A percentile compares a stretch with the other conserved stretches of the same genome.
These are phyloP conservation scores for Apocynum venetum DNA, from an alignment of 257 asterid species.

Conservation along the genomic window DNA sequence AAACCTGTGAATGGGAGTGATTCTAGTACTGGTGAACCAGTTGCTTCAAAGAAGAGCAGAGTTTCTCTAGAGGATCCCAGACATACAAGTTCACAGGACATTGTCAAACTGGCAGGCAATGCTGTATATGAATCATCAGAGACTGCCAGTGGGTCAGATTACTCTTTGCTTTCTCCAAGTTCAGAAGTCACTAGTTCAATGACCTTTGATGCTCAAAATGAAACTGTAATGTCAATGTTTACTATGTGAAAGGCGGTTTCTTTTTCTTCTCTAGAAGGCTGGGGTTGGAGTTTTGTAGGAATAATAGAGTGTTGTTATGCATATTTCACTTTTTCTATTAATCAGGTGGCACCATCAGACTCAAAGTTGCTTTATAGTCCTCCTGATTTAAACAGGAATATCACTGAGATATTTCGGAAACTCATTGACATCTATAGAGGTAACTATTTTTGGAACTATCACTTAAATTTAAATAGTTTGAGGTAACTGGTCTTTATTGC, in stretches of 20 bases:
- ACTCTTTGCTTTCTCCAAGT: conserved; percentile 38
- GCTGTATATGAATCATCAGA: conserved; percentile 26
- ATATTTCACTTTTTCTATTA: conserved; percentile 1
- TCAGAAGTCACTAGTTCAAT: conserved; percentile 45
- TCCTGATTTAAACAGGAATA: conserved; percentile 82
- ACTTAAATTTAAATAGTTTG: conserved; percentile 10
- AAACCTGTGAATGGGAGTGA: conserved; percentile 23
- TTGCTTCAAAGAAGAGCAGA: conserved; percentile 45
- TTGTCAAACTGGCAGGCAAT: conserved; percentile 16
- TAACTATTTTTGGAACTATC: conserved; percentile 23
- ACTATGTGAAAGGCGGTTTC: neutral
- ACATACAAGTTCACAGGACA: conserved; percentile 26
- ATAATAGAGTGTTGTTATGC: neutral
- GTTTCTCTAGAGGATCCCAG: conserved; percentile 35
- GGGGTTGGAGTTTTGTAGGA: neutral
- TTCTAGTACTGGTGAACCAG: conserved; percentile 28
- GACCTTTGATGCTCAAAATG: conserved; percentile 28
- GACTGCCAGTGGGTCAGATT: conserved; percentile 37
- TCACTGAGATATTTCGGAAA: conserved; percentile 80
- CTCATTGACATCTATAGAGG: conserved; percentile 91
- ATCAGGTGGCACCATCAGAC: conserved; percentile 52
- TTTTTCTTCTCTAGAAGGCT: neutral
- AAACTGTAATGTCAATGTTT: conserved; percentile 36
- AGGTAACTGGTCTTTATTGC: neutral
- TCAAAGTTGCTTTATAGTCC: conserved; percentile 66